A percentile compares a stretch with the other conserved stretches of the same genome.
Conservation (phyloP, 2,329 filamentous ascomycete genomes). For the Ilyonectria robusta region DNA sequence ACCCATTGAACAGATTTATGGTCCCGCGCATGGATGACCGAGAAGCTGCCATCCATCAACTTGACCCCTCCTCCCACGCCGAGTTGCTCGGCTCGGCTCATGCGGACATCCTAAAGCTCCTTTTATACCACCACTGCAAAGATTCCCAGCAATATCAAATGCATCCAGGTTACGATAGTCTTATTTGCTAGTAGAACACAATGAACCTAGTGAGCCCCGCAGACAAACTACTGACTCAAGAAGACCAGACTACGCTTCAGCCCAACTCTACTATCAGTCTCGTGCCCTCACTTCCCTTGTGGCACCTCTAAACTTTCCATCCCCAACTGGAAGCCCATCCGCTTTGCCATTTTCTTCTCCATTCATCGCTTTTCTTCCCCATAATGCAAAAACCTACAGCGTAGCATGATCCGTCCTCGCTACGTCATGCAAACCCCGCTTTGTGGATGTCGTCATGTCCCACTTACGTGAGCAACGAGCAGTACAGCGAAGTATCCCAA, state of each 20-base stretch:
- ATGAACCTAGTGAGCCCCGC: background rate
- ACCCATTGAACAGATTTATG: background rate
- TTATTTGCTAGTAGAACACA: background rate
- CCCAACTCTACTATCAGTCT: background rate
- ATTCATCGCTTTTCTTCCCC: background rate
- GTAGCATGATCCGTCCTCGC: conserved; percentile 8
- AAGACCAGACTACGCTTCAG: background rate
- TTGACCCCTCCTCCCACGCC: background rate
- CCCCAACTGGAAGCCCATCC: background rate
- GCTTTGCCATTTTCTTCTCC: background rate
- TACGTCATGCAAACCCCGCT: conserved; percentile 33
- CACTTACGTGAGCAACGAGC: conserved; percentile 31
- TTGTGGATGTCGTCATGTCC: conserved; percentile 33
- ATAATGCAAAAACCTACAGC: conserved; percentile 4
- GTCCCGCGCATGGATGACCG: background rate
- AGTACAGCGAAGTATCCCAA: conserved; percentile 2
- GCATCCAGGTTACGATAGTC: background rate
- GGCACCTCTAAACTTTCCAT: background rate
- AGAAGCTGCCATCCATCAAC: background rate
- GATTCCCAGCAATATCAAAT: background rate
- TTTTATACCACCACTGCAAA: background rate
- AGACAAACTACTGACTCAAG: background rate
- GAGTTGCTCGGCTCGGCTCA: background rate
- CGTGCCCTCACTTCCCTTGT: background rate
- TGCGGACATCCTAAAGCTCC: background rate